Base-by-base conservation (phyloP, 108 stramenopile genomes). In the Cyclotella choctawhatcheeana region DNA sequence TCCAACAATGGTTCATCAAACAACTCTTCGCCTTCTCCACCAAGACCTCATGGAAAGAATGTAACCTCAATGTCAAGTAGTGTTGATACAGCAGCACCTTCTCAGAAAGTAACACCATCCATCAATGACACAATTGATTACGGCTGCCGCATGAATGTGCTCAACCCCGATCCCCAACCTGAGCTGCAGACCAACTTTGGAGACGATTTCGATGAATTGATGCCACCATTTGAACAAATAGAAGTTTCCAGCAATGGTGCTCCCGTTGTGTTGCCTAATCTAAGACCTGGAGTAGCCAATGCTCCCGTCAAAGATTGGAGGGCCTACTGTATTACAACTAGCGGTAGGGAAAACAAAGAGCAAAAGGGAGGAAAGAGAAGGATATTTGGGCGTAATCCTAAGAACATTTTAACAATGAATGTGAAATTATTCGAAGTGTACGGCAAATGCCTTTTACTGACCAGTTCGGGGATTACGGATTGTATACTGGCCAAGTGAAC, bases 391-490 rank as follows among this genome's bases (percentile, higher is more conserved):
- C 59, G 59, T 22, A 31, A 31, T 33, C 24, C 37, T 25, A 32
- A 13, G 48, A 47, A 47, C 14, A 64, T 47, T 26, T 8, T 25
- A 30, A 27, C 44, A 63, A 56, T 56, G 43, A 63, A 24, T 44
- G 54, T n/a, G 31, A 47, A 33, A 64, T 55, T 16, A 32, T 40
- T 20, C 71, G 64, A 37, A 56, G 51, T 20, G 72, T 73, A 29
- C 55, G 62, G 29, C 43, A 64, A 33, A 73, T 73, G 72, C 63
- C 72, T 45, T 73, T 56, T 58, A 73, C 72, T 0, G 72, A 73
- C 58, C 72, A 73, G 12, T 73, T 73, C 32, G 63, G 63, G 1
- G 63, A 64, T 17, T 64, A 3, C n/a, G 63, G 63, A 47, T 45
- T 64, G 34, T 64, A 64, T 21, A 64, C 63, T 17, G 63, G 63